These are phyloP conservation scores for Phaffia australis DNA, from an alignment of 768 basidiomycete genomes.

Conservation along the genomic window DNA sequence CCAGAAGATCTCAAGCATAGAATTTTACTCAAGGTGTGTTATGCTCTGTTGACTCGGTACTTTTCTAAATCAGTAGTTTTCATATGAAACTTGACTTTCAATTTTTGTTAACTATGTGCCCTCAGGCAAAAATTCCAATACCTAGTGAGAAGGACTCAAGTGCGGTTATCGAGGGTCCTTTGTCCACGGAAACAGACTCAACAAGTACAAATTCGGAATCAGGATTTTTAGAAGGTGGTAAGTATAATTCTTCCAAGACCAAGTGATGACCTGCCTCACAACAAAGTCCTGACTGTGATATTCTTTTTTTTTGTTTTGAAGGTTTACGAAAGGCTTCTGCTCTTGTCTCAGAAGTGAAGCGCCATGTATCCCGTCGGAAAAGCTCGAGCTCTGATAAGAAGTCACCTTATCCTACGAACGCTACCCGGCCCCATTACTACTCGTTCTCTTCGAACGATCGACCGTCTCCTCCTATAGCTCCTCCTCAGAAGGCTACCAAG, in stretches of 20 bases:
- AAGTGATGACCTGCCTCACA: not conserved
- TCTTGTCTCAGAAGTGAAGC: constrained; percentile 25
- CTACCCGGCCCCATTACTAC: not conserved
- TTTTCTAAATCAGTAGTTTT: not conserved
- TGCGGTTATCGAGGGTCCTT: not conserved
- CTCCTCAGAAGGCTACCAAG: constrained; percentile 26
- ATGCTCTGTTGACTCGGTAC: not conserved
- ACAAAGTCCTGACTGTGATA: no score
- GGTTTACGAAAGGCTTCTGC: not conserved
- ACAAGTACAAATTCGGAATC: constrained; percentile 13
- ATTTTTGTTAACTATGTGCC: not conserved
- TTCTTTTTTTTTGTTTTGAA: not conserved
- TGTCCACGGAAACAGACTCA: constrained; percentile 19
- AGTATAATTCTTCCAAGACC: not conserved
- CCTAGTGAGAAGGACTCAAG: not conserved
- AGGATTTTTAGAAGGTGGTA: no score
- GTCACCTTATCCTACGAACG: constrained; percentile 8
- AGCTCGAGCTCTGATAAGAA: no score
- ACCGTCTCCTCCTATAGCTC: constrained; percentile 29
- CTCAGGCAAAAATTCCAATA: constrained; percentile 14
- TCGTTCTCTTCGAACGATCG: constrained; percentile 17
- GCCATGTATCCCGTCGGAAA: constrained; percentile 4
- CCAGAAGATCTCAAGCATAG: constrained; percentile 68
- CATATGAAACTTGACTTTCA: no score
- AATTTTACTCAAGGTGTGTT: constrained; percentile 67